A percentile compares a stretch with the other conserved stretches of the same genome.
Conservation (phyloP, 139 green algal genomes). For the Penium margaritaceum region DNA sequence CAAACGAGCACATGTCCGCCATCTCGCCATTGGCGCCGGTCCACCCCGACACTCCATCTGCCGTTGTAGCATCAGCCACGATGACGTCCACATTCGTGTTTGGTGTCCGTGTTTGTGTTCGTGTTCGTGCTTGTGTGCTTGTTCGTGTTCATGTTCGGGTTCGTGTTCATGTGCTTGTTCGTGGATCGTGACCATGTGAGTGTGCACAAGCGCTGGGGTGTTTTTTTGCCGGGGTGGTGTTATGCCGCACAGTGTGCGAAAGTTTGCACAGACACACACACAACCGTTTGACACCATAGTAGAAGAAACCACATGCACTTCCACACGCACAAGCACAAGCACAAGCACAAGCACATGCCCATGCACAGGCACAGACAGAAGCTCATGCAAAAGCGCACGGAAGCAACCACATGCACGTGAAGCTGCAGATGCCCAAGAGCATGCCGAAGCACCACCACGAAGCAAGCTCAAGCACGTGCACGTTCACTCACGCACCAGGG, state of each 20-base stretch:
- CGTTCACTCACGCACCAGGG: not conserved
- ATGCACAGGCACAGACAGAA: not conserved
- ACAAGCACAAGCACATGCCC: no score
- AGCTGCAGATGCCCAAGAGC: not conserved
- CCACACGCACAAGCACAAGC: not conserved
- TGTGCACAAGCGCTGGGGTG: not conserved
- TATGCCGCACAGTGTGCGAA: not conserved
- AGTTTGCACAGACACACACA: no score
- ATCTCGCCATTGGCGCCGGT: slow-evolving; percentile 4
- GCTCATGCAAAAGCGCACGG: not conserved
- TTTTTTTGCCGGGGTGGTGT: not conserved
- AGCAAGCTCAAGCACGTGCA: not conserved
- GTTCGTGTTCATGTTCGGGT: not conserved
- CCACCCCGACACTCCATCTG: not conserved
- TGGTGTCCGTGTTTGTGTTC: not conserved
- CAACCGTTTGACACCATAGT: no score
- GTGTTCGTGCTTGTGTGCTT: not conserved
- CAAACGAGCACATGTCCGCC: slow-evolving; percentile 4
- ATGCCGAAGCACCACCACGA: not conserved
- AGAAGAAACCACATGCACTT: not conserved
- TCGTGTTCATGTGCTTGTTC: not conserved
- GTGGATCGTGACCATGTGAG: no score
- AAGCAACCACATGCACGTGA: not conserved
- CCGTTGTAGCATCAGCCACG: not conserved
- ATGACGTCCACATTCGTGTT: not conserved